Conservation (phyloP, 2,329 filamentous ascomycete species). For the Lecanicillium sp. region DNA sequence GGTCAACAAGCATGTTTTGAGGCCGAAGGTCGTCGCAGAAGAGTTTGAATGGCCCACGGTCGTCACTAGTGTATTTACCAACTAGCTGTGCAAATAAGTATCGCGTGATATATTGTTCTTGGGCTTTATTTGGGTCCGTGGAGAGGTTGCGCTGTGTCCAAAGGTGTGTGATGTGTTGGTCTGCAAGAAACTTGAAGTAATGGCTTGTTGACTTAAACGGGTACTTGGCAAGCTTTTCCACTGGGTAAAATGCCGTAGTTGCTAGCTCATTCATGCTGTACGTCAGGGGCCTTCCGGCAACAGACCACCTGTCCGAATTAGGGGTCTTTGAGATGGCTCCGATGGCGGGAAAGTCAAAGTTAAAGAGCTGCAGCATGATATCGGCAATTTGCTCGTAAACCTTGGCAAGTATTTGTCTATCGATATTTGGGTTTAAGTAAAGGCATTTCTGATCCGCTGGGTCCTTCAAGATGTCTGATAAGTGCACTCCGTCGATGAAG, state of each 20-base stretch:
- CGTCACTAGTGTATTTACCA: slow-evolving; percentile 5
- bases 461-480: slow-evolving; percentile 17
- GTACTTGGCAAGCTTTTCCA: too few species aligned
- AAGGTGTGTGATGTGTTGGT: slow-evolving; percentile 18
- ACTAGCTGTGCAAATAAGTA: too few species aligned
- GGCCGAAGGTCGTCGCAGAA: too few species aligned
- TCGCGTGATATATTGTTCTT: slow-evolving; percentile 17
- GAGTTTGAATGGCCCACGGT: slow-evolving; percentile 25
- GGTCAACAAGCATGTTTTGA: slow-evolving; percentile 33
- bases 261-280: slow-evolving; percentile 30
- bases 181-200: slow-evolving; percentile 10
- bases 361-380: slow-evolving; percentile 21
- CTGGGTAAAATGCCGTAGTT: slow-evolving; percentile 21
- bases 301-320: slow-evolving; percentile 19
- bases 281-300: slow-evolving; percentile 26
- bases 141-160: slow-evolving; percentile 23
- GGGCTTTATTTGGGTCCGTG: slow-evolving; percentile 17
- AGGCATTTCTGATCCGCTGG: slow-evolving; percentile 6
- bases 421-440: slow-evolving; percentile 7
- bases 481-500: slow-evolving; percentile 17
- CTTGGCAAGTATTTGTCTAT: slow-evolving; percentile 13
- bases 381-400: slow-evolving; percentile 17
- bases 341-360: slow-evolving; percentile 15
- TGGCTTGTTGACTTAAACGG: too few species aligned
- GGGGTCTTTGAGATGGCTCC: slow-evolving; percentile 13